These are phyloP conservation scores for Phytophthora pisi DNA, from an alignment of 352 stramenopile species.

Conservation along the genomic window DNA sequence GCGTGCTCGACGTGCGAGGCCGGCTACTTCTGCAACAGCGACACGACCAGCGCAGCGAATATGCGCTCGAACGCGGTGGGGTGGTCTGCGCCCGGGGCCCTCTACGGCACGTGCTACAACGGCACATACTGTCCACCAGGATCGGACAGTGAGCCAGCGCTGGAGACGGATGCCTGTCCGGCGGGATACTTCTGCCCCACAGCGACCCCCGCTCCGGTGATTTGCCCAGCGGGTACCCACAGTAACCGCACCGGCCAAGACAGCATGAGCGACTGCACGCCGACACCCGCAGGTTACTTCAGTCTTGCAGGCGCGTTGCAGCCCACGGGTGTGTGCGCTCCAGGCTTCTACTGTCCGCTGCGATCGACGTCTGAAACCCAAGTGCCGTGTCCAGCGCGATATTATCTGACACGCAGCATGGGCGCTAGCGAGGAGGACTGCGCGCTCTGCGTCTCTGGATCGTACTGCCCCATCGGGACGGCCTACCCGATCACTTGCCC, in stretches of 20 bases:
- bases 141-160: conserved; percentile 68
- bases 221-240: conserved; percentile 87
- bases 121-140: conserved; percentile 84
- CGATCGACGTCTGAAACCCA: conserved; percentile 73
- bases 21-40: conserved; percentile 81
- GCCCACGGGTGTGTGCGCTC: conserved; percentile 61
- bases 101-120: conserved; percentile 87
- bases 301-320: conserved; percentile 66
- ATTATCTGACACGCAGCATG: conserved; percentile 72
- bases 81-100: conserved; percentile 60
- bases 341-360: conserved; percentile 88
- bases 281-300: conserved; percentile 72
- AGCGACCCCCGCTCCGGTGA: conserved; percentile 62
- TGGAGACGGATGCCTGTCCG: conserved; percentile 79
- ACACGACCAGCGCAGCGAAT: conserved; percentile 63
- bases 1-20: conserved; percentile 63
- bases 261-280: conserved; percentile 69
- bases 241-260: conserved; percentile 86
- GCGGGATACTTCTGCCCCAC: conserved; percentile 81
- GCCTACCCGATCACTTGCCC: conserved; percentile 75
- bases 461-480: conserved; percentile 70
- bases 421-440: conserved; percentile 78
- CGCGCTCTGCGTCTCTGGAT: conserved; percentile 67
- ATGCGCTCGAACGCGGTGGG: conserved; percentile 64
- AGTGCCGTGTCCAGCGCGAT: conserved; percentile 76